Conservation (phyloP, 768 basidiomycete species). For the Polyporus arcularius region DNA sequence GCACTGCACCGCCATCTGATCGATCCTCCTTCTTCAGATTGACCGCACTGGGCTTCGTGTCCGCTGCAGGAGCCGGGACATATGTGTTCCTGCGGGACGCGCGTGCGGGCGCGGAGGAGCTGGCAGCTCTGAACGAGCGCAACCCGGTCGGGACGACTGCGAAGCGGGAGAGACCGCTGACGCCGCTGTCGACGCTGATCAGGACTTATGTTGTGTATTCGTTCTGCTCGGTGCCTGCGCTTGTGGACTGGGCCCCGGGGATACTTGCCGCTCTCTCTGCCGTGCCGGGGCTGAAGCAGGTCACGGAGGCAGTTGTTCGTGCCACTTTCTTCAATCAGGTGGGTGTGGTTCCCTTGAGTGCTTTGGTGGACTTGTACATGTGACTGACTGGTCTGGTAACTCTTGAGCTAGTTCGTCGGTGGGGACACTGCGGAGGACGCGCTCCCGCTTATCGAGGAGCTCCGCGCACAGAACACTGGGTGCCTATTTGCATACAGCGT, state of each 20-base stretch:
- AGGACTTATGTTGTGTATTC: slow-evolving; percentile 83
- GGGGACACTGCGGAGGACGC: slow-evolving; percentile 77
- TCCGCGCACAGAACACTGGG: slow-evolving; percentile 73
- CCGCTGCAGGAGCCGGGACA: neutral
- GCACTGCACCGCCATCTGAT: neutral
- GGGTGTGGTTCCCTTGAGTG: slow-evolving; percentile 16
- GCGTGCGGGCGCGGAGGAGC: slow-evolving; percentile 2
- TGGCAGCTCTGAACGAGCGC: slow-evolving; percentile 23
- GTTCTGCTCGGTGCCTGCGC: slow-evolving; percentile 70
- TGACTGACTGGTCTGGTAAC: neutral
- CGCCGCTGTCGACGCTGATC: slow-evolving; percentile 42
- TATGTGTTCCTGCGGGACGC: slow-evolving; percentile 11
- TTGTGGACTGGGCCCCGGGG: slow-evolving; percentile 75
- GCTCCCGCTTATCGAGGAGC: slow-evolving; percentile 58
- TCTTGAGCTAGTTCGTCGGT: slow-evolving; percentile 71
- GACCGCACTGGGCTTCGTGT: neutral
- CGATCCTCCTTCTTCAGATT: neutral
- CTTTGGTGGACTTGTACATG: neutral
- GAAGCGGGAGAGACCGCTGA: slow-evolving; percentile 7
- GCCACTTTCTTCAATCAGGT: slow-evolving; percentile 87
- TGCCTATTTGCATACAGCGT: slow-evolving; percentile 82
- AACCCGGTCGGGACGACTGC: neutral
- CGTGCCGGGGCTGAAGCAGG: slow-evolving; percentile 54
- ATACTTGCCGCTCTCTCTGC: slow-evolving; percentile 61
- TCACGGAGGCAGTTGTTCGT: slow-evolving; percentile 71